Base-by-base conservation (phyloP, 768 basidiomycete genomes). In the Dacryopinax primogenitus region DNA sequence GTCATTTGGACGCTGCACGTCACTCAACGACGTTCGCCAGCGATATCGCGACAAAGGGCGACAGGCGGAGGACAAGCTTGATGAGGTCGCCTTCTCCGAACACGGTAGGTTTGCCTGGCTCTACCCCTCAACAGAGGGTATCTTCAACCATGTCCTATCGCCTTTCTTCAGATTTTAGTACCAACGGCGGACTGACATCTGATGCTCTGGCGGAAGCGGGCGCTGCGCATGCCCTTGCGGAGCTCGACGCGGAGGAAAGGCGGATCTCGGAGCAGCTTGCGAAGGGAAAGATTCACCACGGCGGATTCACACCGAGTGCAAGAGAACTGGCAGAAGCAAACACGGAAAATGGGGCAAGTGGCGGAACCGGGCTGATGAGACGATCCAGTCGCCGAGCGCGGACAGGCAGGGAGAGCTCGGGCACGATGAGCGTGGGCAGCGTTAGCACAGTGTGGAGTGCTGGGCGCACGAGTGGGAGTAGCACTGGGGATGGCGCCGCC, bases 251-350 rank as follows among this genome's bases (percentile, higher is more conserved):
- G 21, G 85, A 86, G 64, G 91, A 95, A 72, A 83, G 84, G 34
- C 78, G 76, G 63, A 77, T 90, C 44, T 85, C 85, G 64, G 84
- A 80, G 3, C 88, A 90, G 71, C 82, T 93, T 64, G 85, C 88
- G 12, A 86, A 85, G 70, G 92, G 92, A 0, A 79, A 28, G 79
- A 87, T 41, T 89, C 90, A 16, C 92, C 90, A 74, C 92, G 92
- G 1, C 91, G 93, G 71, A 82, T 90, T 63, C 35, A 76, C 78
- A 18, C 77, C 78, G 35, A 78, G 82, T 18, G 61, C 9, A 32
- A 33, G 30, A 39, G 37, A 62, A 58, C 77, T 33, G 30, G 67
- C 26, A 39, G 64, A 51, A 62, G 78, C 62, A 73, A 73, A 44
- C 75, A 79, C 11, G 78, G 81, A 33, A 81, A 85, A 65, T 80